Evolutionary conservation across 257 asterid species (phyloP).

Genomic region (Forsythia suspensa): DNA sequence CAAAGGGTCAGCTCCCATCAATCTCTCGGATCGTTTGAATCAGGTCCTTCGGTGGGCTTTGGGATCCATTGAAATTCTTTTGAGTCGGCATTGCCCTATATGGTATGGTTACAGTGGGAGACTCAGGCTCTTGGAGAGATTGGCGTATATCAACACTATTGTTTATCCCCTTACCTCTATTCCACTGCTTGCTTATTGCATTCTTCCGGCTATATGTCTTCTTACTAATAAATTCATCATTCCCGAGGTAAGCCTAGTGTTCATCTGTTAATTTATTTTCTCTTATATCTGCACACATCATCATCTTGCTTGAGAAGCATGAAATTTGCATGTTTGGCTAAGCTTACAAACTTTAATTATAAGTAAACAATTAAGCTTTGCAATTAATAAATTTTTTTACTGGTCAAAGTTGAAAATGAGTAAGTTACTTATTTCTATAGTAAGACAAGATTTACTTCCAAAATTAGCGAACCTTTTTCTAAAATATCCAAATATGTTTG

Average conservation of each 20-base stretch:
- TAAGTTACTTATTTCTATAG: too few species aligned
- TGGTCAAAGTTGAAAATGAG: too few species aligned
- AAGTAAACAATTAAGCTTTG: too few species aligned
- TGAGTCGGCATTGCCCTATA: conserved; percentile 91
- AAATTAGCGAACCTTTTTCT: too few species aligned
- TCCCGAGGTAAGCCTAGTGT: conserved; percentile 51
- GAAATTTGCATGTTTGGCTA: neutral
- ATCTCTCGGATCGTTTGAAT: conserved; percentile 90
- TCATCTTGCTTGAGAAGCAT: neutral
- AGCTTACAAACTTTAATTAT: neutral
- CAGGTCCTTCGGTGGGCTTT: conserved; percentile 98
- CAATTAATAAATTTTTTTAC: too few species aligned
- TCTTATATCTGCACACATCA: too few species aligned
- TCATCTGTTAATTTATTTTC: neutral
- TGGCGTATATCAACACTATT: conserved; percentile 83
- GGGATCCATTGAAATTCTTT: conserved; percentile 84
- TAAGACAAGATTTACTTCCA: too few species aligned
- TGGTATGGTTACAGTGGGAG: conserved; percentile 87
- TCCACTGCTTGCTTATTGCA: conserved; percentile 77
- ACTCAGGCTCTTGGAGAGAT: conserved; percentile 65
- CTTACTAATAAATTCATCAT: conserved; percentile 82
- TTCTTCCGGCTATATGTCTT: conserved; percentile 91
- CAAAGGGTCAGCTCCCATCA: conserved; percentile 96
- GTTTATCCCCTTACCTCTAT: conserved; percentile 87
- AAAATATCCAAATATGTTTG: too few species aligned